phyloP scores from a whole-genome alignment of 768 basidiomycete species.

The Pleurotus ostreatus region DNA sequence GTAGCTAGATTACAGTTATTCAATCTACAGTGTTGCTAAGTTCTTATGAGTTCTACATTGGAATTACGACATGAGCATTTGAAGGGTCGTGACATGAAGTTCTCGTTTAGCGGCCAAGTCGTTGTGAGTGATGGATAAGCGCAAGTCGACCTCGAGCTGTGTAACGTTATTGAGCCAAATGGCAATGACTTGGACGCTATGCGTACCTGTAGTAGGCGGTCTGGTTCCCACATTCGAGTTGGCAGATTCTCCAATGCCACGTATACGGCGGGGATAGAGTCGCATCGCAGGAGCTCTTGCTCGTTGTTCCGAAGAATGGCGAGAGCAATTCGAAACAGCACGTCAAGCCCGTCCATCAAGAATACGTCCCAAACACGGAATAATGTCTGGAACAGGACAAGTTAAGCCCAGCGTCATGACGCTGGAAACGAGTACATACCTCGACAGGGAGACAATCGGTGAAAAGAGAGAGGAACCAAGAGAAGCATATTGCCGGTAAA shows the following conservation, averaged over 20 bases:
- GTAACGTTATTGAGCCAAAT: neutral
- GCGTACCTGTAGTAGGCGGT: constrained; percentile 82
- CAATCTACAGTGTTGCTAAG: no score
- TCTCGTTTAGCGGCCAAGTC: constrained; percentile 56
- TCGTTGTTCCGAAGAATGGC: constrained; percentile 84
- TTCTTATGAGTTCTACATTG: no score
- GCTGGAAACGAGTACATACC: constrained; percentile 38
- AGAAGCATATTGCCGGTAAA: constrained; percentile 92
- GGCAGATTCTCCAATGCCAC: constrained; percentile 87
- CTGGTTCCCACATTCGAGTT: constrained; percentile 90
- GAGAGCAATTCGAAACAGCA: constrained; percentile 86
- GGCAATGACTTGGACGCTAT: neutral
- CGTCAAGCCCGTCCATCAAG: constrained; percentile 88
- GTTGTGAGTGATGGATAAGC: constrained; percentile 43
- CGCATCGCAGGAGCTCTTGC: constrained; percentile 75
- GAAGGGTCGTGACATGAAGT: constrained; percentile 43
- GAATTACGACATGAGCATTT: constrained; percentile 31
- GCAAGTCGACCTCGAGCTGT: constrained; percentile 57
- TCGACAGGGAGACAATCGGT: constrained; percentile 95
- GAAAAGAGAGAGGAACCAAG: constrained; percentile 96
- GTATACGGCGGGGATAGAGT: constrained; percentile 86
- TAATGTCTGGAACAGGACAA: constrained; percentile 55
- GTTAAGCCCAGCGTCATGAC: neutral
- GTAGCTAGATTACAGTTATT: no score
- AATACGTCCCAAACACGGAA: constrained; percentile 97